phyloP scores from a whole-genome alignment of 2,329 filamentous ascomycete species.

The Penicillium sp. region DNA sequence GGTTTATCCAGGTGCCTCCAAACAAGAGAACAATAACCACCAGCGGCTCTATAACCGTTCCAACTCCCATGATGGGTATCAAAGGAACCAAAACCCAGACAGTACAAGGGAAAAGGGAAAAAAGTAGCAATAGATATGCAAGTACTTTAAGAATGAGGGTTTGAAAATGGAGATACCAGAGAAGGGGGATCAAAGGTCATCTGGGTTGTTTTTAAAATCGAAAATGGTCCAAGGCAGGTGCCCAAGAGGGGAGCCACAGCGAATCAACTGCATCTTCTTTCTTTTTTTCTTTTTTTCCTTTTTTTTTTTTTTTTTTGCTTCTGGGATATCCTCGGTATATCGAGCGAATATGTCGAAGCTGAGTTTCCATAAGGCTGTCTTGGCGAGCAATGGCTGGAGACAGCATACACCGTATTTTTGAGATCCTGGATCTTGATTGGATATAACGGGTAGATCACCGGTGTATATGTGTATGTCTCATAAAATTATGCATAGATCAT shows the following conservation, averaged over 20 bases:
- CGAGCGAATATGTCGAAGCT: background rate
- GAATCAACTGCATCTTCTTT: background rate
- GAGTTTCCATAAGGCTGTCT: background rate
- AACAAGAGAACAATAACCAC: slow-evolving; percentile 53
- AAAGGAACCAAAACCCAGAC: background rate
- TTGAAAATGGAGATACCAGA: background rate
- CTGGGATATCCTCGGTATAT: background rate
- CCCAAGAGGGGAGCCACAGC: background rate
- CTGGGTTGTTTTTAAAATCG: background rate
- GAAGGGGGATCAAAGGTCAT: background rate
- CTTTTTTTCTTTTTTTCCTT: background rate
- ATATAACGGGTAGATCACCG: too few relatives aligned
- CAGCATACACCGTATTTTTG: background rate
- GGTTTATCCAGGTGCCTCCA: slow-evolving; percentile 55
- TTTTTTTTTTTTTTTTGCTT: background rate
- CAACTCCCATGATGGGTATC: slow-evolving; percentile 42
- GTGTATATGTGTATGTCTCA: too few relatives aligned
- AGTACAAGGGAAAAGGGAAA: background rate
- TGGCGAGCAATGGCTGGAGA: background rate
- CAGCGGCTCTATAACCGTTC: slow-evolving; percentile 54
- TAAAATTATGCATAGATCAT: too few relatives aligned
- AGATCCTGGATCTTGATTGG: too few relatives aligned
- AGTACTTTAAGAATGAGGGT: background rate
- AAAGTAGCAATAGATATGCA: background rate
- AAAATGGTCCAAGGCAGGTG: background rate